Evolutionary conservation across 192 early-diverging fungal species (phyloP).

Genomic region (Entophlyctis luteolus): DNA sequence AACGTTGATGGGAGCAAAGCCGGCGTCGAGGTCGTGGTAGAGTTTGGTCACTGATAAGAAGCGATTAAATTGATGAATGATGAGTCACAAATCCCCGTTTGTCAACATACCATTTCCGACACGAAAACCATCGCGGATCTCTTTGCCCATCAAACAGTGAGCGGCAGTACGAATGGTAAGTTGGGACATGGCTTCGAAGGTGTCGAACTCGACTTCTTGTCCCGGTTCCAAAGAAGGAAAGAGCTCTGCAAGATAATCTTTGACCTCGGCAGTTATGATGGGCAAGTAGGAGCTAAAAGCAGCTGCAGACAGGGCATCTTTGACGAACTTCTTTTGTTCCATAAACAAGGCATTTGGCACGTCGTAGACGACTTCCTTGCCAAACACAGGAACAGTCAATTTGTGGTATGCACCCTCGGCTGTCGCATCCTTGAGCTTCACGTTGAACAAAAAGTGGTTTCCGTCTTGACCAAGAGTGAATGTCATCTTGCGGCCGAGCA

Average conservation of each 20-base stretch:
- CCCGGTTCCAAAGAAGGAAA: slow-evolving; percentile 41
- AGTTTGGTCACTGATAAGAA: slow-evolving; percentile 74
- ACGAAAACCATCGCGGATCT: slow-evolving; percentile 81
- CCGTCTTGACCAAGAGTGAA: slow-evolving; percentile 85
- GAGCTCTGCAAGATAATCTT: slow-evolving; percentile 64
- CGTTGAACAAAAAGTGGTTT: slow-evolving; percentile 97
- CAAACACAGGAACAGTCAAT: slow-evolving; percentile 93
- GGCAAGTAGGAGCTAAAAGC: slow-evolving; percentile 86
- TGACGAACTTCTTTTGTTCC: slow-evolving; percentile 99
- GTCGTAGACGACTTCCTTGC: slow-evolving; percentile 94
- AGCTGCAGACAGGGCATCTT: slow-evolving; percentile 81
- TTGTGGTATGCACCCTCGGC: slow-evolving; percentile 91
- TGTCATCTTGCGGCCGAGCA: slow-evolving; percentile 89
- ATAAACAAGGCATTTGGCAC: slow-evolving; percentile 86
- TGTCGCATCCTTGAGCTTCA: slow-evolving; percentile 74
- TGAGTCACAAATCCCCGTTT: background rate
- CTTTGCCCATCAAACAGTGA: slow-evolving; percentile 88
- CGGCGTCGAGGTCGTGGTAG: slow-evolving; percentile 91
- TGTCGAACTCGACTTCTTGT: slow-evolving; percentile 48
- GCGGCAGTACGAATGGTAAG: slow-evolving; percentile 93
- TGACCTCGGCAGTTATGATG: slow-evolving; percentile 77
- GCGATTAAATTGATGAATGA: background rate
- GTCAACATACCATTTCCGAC: slow-evolving; percentile 28
- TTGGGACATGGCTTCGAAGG: slow-evolving; percentile 78
- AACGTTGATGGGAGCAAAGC: slow-evolving; percentile 92